Evolutionary conservation across 73 alveolate genomes (phyloP).

Genomic region (Paramecium biaurelia): DNA sequence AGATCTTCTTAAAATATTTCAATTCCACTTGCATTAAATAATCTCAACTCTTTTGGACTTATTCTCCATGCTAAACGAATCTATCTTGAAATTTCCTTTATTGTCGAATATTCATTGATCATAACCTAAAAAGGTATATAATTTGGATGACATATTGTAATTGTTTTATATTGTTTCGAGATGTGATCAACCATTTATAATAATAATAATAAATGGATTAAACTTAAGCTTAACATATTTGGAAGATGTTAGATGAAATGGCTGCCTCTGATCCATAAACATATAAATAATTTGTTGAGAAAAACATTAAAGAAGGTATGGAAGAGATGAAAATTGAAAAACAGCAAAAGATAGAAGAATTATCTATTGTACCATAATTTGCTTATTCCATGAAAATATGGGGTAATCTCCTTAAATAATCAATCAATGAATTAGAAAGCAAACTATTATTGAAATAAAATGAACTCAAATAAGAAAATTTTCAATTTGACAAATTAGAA

Average conservation of each 20-base stretch:
- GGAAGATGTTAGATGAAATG: constrained; percentile 56
- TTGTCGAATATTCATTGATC: neutral
- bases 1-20: constrained; percentile 6
- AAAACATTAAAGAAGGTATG: constrained; percentile 10
- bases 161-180: constrained; percentile 1
- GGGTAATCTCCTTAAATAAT: neutral
- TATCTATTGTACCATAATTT: neutral
- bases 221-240: neutral
- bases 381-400: neutral
- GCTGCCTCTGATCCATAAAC: neutral
- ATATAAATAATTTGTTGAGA: neutral
- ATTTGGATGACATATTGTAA: neutral
- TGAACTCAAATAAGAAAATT: neutral
- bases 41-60: neutral
- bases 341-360: neutral
- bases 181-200: constrained; percentile 8
- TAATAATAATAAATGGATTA: neutral
- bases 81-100: neutral
- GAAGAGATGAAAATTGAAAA: neutral
- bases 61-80: constrained; percentile 7
- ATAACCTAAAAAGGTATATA: neutral
- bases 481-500: neutral
- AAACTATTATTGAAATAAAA: neutral
- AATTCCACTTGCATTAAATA: neutral
- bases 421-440: neutral